Evolutionary conservation across 257 asterid species (phyloP), one percentile per base, ranked within the genome.

Genomic region (Solanum etuberosum): DNA sequence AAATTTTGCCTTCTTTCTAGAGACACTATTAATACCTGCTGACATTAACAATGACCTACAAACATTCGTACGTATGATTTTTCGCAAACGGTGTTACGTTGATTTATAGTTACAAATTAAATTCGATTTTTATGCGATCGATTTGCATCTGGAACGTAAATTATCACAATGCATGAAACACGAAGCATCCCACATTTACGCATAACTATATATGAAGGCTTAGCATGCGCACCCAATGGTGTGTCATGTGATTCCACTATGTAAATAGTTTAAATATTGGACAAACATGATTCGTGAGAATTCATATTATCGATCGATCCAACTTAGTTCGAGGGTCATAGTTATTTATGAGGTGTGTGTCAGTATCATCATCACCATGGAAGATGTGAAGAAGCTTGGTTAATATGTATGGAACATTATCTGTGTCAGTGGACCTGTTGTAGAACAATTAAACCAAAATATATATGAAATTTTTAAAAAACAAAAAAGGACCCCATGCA

Each of bases 1-100:
- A 88, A 15, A 82, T 42, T 85, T 86, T 63, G 42, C 25, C 83
- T 91, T 93, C 91, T 92, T 91, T 81, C 14, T 27, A 4, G 48
- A 71, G 74, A 63, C 73, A 63, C 18, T 48, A 63, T 86, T 12
- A 82, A 29, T 78, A 57, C 7, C 68, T 27, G 12, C 90, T 92
- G 93, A 90, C 92, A 91, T 91, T 43, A 46, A 78, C 37, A 73
- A 6, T 10, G 82, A 21, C 74, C 23, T 68, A 68, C 78, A 20
- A 32, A 29, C 15, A 16, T 32, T 71, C 46, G 12, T 73, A 73
- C 51, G 9, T 76, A 37, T 40, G 18, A n/a, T n/a, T n/a, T 76
- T 40, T 20, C 8, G 21, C 31, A n/a, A 20, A 54, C 63, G 63
- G 63, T 54, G 63, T 7, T 54, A 7, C 63, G 4, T 54, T 54